Base-by-base conservation (phyloP, 2,329 filamentous ascomycete species). In the Conoideocrella luteorostrata region DNA sequence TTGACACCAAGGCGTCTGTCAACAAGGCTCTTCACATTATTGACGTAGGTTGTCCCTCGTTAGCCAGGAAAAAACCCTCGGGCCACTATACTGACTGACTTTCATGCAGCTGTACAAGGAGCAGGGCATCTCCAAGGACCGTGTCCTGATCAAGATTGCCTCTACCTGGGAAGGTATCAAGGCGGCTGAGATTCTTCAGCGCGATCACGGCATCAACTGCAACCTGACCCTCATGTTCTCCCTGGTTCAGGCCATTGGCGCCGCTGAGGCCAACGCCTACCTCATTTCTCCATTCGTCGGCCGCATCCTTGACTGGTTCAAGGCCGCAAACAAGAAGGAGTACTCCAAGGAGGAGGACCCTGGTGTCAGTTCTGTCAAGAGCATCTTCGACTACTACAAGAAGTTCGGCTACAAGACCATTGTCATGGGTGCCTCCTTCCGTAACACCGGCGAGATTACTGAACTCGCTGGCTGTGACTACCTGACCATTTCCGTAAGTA, bases 381-480 rank as follows among this genome's bases (percentile, higher is more conserved):
- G 61, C 69, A 98, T 98, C 76, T 98, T 85, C 83, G 93, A 98
- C 82, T 98, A 98, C 87, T 98, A 98, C 86, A 98, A 98, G 88
- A 97, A 97, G 80, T 88, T 75, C 69, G 88, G 86, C 69, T 96
- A 98, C 84, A 95, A 95, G 61, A 98, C 93, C 69, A 96, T 97
- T 60, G 93, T 98, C 72, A 98, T 98, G 93, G 93, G 93, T 64
- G 93, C 93, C 57, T 96, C 90, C 32, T 98, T 98, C 88, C 84
- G 93, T 68, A 97, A 86, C 77, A 75, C 75, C 52, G 93, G 93
- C 62, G 93, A 98, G 77, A 95, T 98, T 71, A 97, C 88, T 38
- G 93, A 98, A 78, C 82, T 98, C 50, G 91, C 91, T 65, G 93
- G 93, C 64, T 96, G 90, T 68, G 93, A 98, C 72, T 98, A 98